phyloP scores from a whole-genome alignment of 306 rosid species.

The Acmispon strigosus region DNA sequence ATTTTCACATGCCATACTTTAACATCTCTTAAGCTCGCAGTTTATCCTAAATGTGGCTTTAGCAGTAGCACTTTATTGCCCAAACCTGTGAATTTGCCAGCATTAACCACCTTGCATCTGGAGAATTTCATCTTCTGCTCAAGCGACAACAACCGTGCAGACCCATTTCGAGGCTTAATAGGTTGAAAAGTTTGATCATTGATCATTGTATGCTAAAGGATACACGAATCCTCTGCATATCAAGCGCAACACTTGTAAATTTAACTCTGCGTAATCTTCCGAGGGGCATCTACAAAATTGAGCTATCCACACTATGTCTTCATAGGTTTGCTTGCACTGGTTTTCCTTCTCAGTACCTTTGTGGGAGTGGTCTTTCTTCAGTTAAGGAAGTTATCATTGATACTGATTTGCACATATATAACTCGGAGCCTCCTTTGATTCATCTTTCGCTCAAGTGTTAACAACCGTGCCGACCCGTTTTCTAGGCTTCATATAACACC shows the following conservation, averaged over 20 bases:
- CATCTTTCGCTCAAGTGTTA: too few relatives aligned
- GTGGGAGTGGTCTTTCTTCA: neutral
- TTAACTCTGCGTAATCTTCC: neutral
- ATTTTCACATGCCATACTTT: neutral
- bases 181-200: neutral
- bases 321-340: neutral
- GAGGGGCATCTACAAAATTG: neutral
- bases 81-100: neutral
- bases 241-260: neutral
- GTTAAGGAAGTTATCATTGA: neutral
- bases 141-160: neutral
- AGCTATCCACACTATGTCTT: conserved; percentile 1
- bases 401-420: neutral
- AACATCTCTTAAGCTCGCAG: conserved; percentile 9
- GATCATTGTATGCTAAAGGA: neutral
- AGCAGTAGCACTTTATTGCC: neutral
- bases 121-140: neutral
- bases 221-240: neutral
- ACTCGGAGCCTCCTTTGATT: neutral
- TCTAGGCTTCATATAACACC: too few relatives aligned
- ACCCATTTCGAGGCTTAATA: neutral
- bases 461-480: too few relatives aligned
- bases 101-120: neutral
- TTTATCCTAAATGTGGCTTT: neutral
- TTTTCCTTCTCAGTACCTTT: neutral